Conservation (phyloP, 768 basidiomycete species). For the Suillus subluteus region DNA sequence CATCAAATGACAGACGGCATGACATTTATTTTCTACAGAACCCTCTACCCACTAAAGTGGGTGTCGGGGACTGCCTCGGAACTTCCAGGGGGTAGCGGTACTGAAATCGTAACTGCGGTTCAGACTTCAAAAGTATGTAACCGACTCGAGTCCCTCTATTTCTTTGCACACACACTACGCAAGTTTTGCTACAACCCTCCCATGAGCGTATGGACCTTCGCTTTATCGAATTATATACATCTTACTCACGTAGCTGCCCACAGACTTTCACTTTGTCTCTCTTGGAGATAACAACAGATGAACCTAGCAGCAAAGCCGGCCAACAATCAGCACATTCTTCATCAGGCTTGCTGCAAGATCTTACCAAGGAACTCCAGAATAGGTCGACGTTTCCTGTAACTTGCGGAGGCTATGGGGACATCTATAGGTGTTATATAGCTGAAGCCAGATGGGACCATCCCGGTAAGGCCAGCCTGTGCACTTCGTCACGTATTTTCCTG, state of each 20-base stretch:
- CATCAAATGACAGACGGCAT: too few species aligned
- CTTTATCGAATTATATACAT: neutral
- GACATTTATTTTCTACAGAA: too few species aligned
- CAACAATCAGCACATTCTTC: neutral
- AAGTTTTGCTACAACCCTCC: neutral
- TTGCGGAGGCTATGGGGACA: conserved; percentile 9
- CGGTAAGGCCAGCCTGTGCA: neutral
- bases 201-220: neutral
- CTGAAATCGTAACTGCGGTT: neutral
- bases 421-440: conserved; percentile 8
- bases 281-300: neutral
- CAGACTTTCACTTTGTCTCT: neutral
- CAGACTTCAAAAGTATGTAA: neutral
- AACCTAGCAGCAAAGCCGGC: too few species aligned
- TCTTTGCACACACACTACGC: neutral
- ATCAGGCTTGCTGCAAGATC: neutral
- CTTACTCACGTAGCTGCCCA: neutral
- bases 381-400: neutral
- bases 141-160: neutral
- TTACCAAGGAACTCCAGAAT: neutral
- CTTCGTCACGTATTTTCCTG: neutral
- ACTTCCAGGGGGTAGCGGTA: neutral
- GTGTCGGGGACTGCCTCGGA: too few species aligned
- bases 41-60: too few species aligned
- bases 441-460: neutral